These are phyloP conservation scores for Oenanthe sinensis DNA, from an alignment of 129 eudicot species.

Conservation along the genomic window DNA sequence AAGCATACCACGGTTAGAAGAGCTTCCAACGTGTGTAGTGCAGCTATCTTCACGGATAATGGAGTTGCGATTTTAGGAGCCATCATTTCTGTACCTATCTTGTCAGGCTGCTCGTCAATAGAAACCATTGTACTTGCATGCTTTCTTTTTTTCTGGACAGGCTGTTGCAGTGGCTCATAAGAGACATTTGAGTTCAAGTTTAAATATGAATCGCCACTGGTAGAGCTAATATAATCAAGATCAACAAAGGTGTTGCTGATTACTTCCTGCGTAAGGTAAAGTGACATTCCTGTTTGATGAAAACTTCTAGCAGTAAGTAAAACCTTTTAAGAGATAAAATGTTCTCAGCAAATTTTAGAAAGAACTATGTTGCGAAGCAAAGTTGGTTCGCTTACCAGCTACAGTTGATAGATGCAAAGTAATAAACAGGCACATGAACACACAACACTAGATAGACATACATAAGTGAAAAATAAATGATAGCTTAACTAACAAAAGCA, in stretches of 20 bases:
- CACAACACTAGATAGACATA: background rate
- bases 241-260: slow-evolving; percentile 43
- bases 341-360: background rate
- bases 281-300: slow-evolving; percentile 54
- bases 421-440: background rate
- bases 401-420: background rate
- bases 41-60: slow-evolving; percentile 68
- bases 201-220: slow-evolving; percentile 20
- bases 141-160: slow-evolving; percentile 70
- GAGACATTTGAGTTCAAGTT: slow-evolving; percentile 19
- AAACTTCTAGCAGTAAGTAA: background rate
- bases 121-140: slow-evolving; percentile 33
- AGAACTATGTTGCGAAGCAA: background rate
- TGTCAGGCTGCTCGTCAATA: slow-evolving; percentile 30
- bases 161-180: slow-evolving; percentile 22
- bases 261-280: slow-evolving; percentile 49
- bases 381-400: background rate
- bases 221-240: slow-evolving; percentile 32
- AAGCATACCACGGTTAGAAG: slow-evolving; percentile 69
- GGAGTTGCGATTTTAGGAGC: slow-evolving; percentile 22
- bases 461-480: background rate
- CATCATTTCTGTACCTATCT: slow-evolving; percentile 18
- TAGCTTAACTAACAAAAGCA: background rate
- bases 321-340: background rate
- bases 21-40: slow-evolving; percentile 70